Evolutionary conservation across 192 early-diverging fungal genomes (phyloP).

Genomic region (Linnemannia exigua): DNA sequence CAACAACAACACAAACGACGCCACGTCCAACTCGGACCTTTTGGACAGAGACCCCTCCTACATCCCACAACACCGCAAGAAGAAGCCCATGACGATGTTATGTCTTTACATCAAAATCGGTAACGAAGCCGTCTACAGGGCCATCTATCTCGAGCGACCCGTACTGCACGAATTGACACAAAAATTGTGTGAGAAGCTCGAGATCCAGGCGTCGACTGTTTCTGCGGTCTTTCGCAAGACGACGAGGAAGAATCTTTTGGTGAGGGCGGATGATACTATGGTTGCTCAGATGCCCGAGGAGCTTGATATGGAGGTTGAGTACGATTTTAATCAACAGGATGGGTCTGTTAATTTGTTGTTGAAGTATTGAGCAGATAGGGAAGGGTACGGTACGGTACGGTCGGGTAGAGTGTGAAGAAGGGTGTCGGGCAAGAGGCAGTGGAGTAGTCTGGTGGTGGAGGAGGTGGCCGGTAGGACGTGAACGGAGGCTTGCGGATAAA

Average conservation of each 20-base stretch:
- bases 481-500: background rate
- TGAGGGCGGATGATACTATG: conserved; percentile 71
- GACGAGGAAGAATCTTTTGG: conserved; percentile 66
- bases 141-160: conserved; percentile 74
- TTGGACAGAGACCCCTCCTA: conserved; percentile 77
- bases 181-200: conserved; percentile 67
- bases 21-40: conserved; percentile 55
- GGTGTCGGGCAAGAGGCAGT: too few relatives aligned
- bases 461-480: too few relatives aligned
- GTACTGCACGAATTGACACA: conserved; percentile 64
- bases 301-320: conserved; percentile 73
- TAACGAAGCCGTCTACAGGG: conserved; percentile 69
- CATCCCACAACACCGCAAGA: conserved; percentile 64
- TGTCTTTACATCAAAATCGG: conserved; percentile 70
- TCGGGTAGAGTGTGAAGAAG: too few relatives aligned
- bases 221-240: conserved; percentile 59
- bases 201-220: conserved; percentile 54
- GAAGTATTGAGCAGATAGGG: conserved; percentile 51
- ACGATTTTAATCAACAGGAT: conserved; percentile 56
- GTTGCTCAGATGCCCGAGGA: conserved; percentile 74
- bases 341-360: conserved; percentile 59
- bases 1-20: conserved; percentile 23
- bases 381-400: background rate
- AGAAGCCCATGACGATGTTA: conserved; percentile 60
- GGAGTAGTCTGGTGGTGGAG: too few relatives aligned